Base-by-base conservation (phyloP, 108 stramenopile genomes). In the Fistulifera pelliculosa region DNA sequence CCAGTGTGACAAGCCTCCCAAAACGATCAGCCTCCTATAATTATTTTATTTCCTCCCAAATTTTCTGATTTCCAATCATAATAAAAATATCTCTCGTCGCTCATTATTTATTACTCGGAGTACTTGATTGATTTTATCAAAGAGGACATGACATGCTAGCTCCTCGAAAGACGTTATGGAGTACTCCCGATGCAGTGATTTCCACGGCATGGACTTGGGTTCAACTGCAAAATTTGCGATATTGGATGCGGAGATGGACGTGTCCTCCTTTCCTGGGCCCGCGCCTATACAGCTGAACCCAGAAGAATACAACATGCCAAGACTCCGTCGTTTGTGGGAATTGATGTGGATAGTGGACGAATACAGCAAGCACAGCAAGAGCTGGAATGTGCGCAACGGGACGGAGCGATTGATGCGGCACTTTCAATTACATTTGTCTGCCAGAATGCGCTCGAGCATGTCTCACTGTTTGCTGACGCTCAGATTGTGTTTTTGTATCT, bases 231-330 rank as follows among this genome's bases (percentile, higher is more conserved):
- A 7, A 68, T 93, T 13, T 77, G 74, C 48, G 91, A 93, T 54
- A 66, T 93, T 52, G 91, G 91, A 23, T 93, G 91, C 61, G 91
- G 91, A 11, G 91, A 93, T 65, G 91, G 81, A 15, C 64, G 84
- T 23, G 71, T 86, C 2, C 52, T 93, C 2, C 50, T 88, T 24
- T 74, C 70, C 19, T 80, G 81, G 86, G 83, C 84, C 38, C 51
- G 27, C 44, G 58, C 62, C 2, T 23, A 69, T 22, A 62, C 51
- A 21, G 38, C 39, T 2, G 24, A 38, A 16, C n/a, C n/a, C n/a
- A n/a, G n/a, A n/a, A n/a, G n/a, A n/a, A n/a, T n/a, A 27, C 3
- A 19, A 18, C 3, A 13, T 19, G 3, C 28, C 13, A 24, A 26
- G 18, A 43, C 40, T 17, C 42, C 70, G 15, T 56, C 67, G 0